These are phyloP conservation scores for Xylaria polymorpha DNA, from an alignment of 2,329 filamentous ascomycete species.

Conservation along the genomic window DNA sequence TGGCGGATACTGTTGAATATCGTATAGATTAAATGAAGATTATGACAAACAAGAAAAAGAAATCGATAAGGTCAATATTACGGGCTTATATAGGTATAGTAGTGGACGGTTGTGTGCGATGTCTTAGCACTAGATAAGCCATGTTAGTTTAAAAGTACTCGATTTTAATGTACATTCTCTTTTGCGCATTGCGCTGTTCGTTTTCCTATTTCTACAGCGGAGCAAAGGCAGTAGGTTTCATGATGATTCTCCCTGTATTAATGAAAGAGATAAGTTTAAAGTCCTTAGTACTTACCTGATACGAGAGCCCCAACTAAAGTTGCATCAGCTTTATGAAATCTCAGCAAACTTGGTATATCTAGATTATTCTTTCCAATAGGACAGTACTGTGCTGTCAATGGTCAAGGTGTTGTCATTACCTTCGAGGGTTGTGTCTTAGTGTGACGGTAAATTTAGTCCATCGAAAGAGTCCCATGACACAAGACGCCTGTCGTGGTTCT, in stretches of 20 bases:
- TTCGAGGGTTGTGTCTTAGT: background rate
- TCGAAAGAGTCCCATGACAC: background rate
- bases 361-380: background rate
- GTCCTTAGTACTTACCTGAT: background rate
- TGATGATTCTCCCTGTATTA: background rate
- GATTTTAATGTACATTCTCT: background rate
- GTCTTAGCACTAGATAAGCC: too few relatives aligned
- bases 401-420: background rate
- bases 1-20: too few relatives aligned
- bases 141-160: background rate
- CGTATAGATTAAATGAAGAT: too few relatives aligned
- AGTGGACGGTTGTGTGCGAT: too few relatives aligned
- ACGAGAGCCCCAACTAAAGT: background rate
- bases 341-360: background rate
- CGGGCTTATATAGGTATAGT: too few relatives aligned
- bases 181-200: background rate
- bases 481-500: too few relatives aligned
- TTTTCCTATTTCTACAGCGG: background rate
- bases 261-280: background rate
- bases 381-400: background rate
- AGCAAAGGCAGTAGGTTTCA: background rate
- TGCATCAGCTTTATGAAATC: background rate
- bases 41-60: too few relatives aligned
- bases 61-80: too few relatives aligned
- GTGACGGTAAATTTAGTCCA: background rate